phyloP scores from a whole-genome alignment of 1,284 basidiomycete species.

The Ceratobasidium papillatum region DNA sequence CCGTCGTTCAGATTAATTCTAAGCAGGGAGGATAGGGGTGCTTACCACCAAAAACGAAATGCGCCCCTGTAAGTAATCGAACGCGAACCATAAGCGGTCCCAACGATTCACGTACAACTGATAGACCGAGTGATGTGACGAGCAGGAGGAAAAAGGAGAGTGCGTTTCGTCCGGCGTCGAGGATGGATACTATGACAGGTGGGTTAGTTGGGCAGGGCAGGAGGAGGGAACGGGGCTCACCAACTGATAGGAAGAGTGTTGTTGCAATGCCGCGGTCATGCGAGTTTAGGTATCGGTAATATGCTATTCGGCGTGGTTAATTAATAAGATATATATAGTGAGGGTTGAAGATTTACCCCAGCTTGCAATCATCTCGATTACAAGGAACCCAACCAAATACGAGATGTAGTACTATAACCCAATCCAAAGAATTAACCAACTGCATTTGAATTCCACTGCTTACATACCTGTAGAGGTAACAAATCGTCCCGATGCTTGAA shows the following conservation, averaged over 20 bases:
- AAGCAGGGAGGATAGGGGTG: constrained; percentile 44
- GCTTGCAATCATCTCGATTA: constrained; percentile 93
- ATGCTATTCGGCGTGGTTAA: constrained; percentile 58
- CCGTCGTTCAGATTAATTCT: constrained; percentile 37
- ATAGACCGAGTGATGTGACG: constrained; percentile 87
- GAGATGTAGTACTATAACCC: constrained; percentile 85
- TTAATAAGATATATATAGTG: constrained; percentile 3
- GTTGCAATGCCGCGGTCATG: constrained; percentile 80
- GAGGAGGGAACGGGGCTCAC: constrained; percentile 54
- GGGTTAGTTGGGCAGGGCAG: neutral
- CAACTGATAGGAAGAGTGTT: constrained; percentile 85
- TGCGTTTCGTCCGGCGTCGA: constrained; percentile 94
- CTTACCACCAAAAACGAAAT: constrained; percentile 93
- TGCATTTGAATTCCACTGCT: neutral
- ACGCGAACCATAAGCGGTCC: constrained; percentile 82
- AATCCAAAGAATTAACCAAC: neutral
- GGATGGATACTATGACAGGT: constrained; percentile 71
- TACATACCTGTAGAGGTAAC: constrained; percentile 79
- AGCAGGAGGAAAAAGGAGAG: constrained; percentile 95
- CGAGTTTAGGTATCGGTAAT: constrained; percentile 90
- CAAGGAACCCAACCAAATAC: constrained; percentile 85
- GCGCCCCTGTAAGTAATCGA: constrained; percentile 77
- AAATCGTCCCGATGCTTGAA: constrained; percentile 84
- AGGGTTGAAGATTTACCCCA: constrained; percentile 64
- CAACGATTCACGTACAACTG: constrained; percentile 82